These are phyloP conservation scores for Nothophytophthora sp. DNA, from an alignment of 352 stramenopile species.

Conservation along the genomic window DNA sequence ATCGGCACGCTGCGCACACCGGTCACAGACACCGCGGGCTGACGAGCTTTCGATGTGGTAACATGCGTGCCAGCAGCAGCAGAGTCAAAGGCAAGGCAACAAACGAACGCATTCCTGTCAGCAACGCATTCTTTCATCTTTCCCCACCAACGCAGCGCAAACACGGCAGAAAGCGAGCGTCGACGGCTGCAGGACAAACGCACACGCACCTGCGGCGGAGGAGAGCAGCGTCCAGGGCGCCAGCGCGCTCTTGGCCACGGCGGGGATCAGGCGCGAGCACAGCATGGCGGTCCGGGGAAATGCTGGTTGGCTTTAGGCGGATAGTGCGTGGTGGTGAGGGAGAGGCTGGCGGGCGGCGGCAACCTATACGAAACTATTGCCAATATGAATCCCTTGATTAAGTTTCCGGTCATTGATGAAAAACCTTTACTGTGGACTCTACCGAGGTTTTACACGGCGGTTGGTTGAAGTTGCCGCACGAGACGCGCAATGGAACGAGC, in stretches of 20 bases:
- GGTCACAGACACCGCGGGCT: conserved; percentile 28
- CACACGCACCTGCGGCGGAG: conserved; percentile 19
- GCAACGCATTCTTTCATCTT: background rate
- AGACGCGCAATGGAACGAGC: too few species aligned
- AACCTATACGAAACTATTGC: too few species aligned
- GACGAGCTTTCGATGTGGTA: too few species aligned
- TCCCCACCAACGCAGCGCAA: background rate
- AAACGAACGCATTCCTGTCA: too few species aligned
- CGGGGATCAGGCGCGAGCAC: conserved; percentile 34
- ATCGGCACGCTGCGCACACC: conserved; percentile 42
- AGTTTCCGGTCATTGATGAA: too few species aligned
- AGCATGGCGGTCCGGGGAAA: conserved; percentile 26
- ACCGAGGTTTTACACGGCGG: too few species aligned
- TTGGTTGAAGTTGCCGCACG: conserved; percentile 15
- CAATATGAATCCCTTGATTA: too few species aligned
- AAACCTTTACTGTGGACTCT: too few species aligned
- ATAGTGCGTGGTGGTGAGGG: too few species aligned
- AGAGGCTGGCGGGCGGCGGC: too few species aligned
- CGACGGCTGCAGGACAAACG: background rate
- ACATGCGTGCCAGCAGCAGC: too few species aligned
- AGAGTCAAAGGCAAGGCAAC: too few species aligned
- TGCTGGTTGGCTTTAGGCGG: conserved; percentile 10
- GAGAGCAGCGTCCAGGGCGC: conserved; percentile 34
- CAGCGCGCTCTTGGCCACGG: conserved; percentile 36
- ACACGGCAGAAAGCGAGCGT: conserved; percentile 1